Evolutionary conservation across 2,329 filamentous ascomycete genomes (phyloP), one percentile per base, ranked within the genome.

Genomic region (Aspergillus carbonarius): DNA sequence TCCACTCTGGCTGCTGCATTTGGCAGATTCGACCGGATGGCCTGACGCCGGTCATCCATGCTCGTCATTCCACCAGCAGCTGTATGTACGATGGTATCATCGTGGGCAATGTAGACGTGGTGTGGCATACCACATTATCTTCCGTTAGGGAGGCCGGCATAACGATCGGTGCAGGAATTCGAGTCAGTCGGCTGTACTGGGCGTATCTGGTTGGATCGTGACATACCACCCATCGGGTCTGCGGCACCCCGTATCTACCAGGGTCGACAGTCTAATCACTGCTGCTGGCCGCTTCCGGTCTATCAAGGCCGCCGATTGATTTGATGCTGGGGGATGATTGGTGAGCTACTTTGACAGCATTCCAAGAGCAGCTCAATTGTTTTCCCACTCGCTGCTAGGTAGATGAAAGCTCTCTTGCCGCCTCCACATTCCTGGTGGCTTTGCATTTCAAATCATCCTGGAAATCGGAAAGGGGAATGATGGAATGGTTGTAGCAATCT

Each of bases 381-480:
- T 40, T 27, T 47, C 34, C 40, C 20, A 37, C 18, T 55, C 15
- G 30, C 27, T 49, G n/a, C n/a, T n/a, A n/a, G n/a, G n/a, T n/a
- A 32, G 42, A 39, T 39, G 17, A 49, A 30, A 15, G 35, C 53
- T 56, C 32, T 32, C 30, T 12, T 9, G 23, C 10, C 8, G 8
- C 30, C 30, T 9, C 44, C 57, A 53, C 57, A 58, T 61, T 63
- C 59, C 56, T 34, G 37, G 46, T 23, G 49, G 17, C 30, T 18
- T 37, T 54, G 44, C 27, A 59, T 61, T 61, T 46, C 54, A 61
- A 50, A 59, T 60, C 20, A 44, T 54, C 46, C 18, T 52, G 51
- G 15, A 62, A 48, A 54, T 37, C 3, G 15, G 17, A 32, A 17
- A 25, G 48, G 40, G 48, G 47, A 61, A 59, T 55, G 56, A 47